Evolutionary conservation across 2,329 filamentous ascomycete genomes (phyloP), one percentile per base, ranked within the genome.

Genomic region (Dactylonectria macrodidyma): DNA sequence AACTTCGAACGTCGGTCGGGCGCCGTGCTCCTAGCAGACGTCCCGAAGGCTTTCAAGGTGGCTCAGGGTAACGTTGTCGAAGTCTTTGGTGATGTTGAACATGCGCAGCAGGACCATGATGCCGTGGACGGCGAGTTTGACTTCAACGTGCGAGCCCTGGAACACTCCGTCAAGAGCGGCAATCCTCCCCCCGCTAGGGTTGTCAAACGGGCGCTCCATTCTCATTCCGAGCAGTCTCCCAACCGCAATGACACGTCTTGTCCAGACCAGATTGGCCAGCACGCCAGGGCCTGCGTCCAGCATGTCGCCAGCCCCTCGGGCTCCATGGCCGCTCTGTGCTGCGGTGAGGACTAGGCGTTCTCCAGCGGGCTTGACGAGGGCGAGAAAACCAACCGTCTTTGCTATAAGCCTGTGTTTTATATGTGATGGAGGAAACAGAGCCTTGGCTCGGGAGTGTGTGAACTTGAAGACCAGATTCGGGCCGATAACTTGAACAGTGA

Each of bases 111-210:
- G 66, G 0, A 76, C 59, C 8, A 76, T 77, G 0, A 82, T 56
- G 0, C 78, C 78, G 22, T 81, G 78, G 0, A 78, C 74, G 0
- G 82, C 80, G 0, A 84, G 76, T 62, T 84, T 84, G 16, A 81
- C 80, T 65, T 84, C 82, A 1, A 81, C 79, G 24, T 84, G 83
- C 0, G 79, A 76, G 0, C 78, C 80, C 1, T 75, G 72, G 48
- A 79, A 80, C 12, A 78, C 67, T 4, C 81, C 79, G 9, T 56
- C 62, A 5, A 16, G 50, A 9, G 16, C 33, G 62, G 62, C 19
- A 59, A 41, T 2, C 57, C 34, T n/a, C 10, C 54, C 8, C 48
- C 38, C 33, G 10, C 36, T 11, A 52, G 14, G 56, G 2, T 64
- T 64, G 41, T 82, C 82, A 19, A 75, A 83, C 0, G 76, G 73